Conservation (phyloP, 2,329 filamentous ascomycete genomes). For the Penicillium carneum region DNA sequence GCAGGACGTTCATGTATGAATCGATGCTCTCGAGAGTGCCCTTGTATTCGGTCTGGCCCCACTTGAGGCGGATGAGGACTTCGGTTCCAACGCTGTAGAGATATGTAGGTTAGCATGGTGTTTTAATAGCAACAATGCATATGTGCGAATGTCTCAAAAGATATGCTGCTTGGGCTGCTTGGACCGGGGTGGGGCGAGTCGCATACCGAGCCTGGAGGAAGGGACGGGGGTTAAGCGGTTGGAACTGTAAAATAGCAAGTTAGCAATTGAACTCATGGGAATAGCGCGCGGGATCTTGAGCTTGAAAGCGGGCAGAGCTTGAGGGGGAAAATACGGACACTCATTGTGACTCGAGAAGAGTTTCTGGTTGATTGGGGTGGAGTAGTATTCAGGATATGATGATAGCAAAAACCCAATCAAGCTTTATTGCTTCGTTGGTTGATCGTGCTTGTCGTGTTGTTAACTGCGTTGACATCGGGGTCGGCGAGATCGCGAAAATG, state of each 20-base stretch:
- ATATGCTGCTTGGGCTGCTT: slow-evolving; percentile 5
- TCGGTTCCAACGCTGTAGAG: slow-evolving; percentile 78
- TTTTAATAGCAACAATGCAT: background rate
- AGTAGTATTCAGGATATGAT: slow-evolving; percentile 4
- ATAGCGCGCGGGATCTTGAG: slow-evolving; percentile 7
- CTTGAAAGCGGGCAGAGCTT: slow-evolving; percentile 16
- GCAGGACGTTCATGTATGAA: slow-evolving; percentile 98
- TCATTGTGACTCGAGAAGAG: slow-evolving; percentile 38
- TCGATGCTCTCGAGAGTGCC: slow-evolving; percentile 90
- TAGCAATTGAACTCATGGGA: slow-evolving; percentile 11
- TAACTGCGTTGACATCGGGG: slow-evolving; percentile 27
- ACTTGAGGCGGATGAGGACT: slow-evolving; percentile 92
- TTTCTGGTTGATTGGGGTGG: background rate
- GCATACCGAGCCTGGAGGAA: slow-evolving; percentile 91
- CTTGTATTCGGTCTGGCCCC: slow-evolving; percentile 97
- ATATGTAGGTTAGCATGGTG: background rate
- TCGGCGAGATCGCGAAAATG: slow-evolving; percentile 45
- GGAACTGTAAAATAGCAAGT: slow-evolving; percentile 64
- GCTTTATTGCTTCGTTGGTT: slow-evolving; percentile 14
- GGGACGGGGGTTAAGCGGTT: slow-evolving; percentile 94
- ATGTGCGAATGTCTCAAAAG: background rate
- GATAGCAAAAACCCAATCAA: slow-evolving; percentile 5
- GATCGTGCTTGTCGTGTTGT: slow-evolving; percentile 26
- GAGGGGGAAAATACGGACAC: slow-evolving; percentile 36
- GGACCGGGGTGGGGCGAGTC: slow-evolving; percentile 10